Percentiles rank a stretch among this genome's conserved stretches.
phyloP scores from a whole-genome alignment of 257 asterid species.

The Plantago elongata region DNA sequence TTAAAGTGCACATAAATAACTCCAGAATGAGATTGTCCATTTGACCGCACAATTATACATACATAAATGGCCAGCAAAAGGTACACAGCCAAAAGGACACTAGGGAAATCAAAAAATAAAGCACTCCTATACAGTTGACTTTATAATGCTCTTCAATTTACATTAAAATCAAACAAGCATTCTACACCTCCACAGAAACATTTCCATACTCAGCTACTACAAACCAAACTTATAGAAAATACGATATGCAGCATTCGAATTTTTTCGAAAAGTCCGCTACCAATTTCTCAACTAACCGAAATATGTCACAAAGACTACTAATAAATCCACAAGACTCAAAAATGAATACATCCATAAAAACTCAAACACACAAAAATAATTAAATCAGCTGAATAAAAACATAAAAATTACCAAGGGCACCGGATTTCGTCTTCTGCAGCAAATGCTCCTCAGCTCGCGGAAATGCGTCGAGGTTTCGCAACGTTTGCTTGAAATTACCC shows the following conservation, averaged over 20 bases:
- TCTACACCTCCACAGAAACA: too few species aligned
- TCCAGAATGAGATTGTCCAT: constrained; percentile 9
- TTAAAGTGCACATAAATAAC: background rate
- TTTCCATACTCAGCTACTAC: too few species aligned
- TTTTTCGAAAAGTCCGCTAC: too few species aligned
- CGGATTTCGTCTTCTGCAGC: constrained; percentile 85
- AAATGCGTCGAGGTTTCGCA: constrained; percentile 81
- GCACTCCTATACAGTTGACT: background rate
- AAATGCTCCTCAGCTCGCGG: constrained; percentile 96
- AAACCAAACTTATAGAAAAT: too few species aligned
- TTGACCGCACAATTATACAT: background rate
- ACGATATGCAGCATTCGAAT: too few species aligned
- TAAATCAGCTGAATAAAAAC: too few species aligned
- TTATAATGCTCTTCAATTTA: constrained; percentile 5
- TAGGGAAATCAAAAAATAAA: background rate
- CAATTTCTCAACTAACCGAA: too few species aligned
- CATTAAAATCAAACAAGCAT: constrained; percentile 13
- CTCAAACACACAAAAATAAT: background rate
- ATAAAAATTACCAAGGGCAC: constrained; percentile 68
- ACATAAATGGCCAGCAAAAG: background rate
- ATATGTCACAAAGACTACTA: too few species aligned
- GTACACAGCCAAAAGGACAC: background rate
- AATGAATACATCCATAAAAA: background rate
- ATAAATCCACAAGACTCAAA: background rate
- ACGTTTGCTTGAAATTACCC: constrained; percentile 77